phyloP scores from a whole-genome alignment of 2,329 filamentous ascomycete species.

The Nannizzia gypsea region DNA sequence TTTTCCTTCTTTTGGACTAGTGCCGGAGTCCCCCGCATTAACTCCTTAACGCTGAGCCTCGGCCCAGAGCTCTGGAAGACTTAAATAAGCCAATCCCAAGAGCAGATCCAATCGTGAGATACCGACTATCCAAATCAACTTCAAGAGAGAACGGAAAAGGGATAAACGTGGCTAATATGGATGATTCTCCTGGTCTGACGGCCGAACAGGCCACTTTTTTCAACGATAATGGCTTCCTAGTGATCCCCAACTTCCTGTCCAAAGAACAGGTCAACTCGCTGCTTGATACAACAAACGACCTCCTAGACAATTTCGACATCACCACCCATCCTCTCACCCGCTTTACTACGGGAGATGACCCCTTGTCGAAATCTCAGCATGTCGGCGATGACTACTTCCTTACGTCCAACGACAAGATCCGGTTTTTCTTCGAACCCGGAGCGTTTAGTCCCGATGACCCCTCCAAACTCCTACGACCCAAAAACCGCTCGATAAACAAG shows the following conservation, averaged over 20 bases:
- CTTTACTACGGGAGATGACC: constrained; percentile 70
- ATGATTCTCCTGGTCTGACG: constrained; percentile 41
- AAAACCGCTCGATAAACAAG: constrained; percentile 78
- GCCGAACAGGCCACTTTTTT: constrained; percentile 60
- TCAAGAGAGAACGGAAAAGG: background rate
- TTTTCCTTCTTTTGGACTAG: background rate
- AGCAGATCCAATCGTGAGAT: too few relatives aligned
- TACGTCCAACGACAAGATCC: constrained; percentile 74
- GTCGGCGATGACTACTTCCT: constrained; percentile 95
- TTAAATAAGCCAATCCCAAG: too few relatives aligned
- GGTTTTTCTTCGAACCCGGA: constrained; percentile 96
- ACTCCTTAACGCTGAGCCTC: background rate
- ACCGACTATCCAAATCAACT: background rate
- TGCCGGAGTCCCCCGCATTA: constrained; percentile 1
- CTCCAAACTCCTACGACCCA: constrained; percentile 67
- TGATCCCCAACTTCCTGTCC: constrained; percentile 66
- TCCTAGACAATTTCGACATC: constrained; percentile 68
- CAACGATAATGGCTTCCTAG: constrained; percentile 74
- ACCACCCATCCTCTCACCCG: constrained; percentile 79
- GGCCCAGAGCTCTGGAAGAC: background rate
- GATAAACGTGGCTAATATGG: background rate
- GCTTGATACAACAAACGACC: constrained; percentile 58
- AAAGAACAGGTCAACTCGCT: constrained; percentile 54
- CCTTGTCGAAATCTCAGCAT: constrained; percentile 40
- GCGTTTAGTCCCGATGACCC: constrained; percentile 46